Evolutionary conservation across 352 stramenopile species (phyloP), one percentile per base, ranked within the genome.

Genomic region (Phytophthora aleatoria): DNA sequence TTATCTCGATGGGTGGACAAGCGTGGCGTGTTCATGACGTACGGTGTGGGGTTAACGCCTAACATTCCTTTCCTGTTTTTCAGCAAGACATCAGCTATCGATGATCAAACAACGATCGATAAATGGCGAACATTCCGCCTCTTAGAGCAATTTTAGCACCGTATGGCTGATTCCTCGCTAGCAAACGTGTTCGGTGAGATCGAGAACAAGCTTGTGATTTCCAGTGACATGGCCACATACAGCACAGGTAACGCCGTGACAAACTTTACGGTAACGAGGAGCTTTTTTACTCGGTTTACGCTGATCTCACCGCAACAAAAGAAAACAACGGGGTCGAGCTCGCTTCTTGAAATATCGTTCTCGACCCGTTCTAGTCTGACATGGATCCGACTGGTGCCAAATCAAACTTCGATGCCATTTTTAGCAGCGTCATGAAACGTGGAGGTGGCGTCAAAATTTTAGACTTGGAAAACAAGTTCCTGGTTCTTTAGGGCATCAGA

Each of bases 391-490:
- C 48, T 16, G 62, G 67, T n/a, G 59, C 52, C 52, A 64, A 64
- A 28, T 72, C 74, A n/a, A 69, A 66, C n/a, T 82, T 87, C 50
- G 56, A 62, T 43, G 64, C 69, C 9, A 56, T 86, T 0, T 50
- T 85, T 13, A 60, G 67, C 1, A 53, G 20, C 20, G 20, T 20
- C 20, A 67, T 3, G 52, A 51, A 69, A 44, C 67, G 70, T 11
- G 64, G 71, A 12, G 77, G 71, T 15, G 67, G 75, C n/a, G 67
- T 85, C 49, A 73, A 81, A 35, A 66, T 73, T 15, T 67, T 90
- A 9, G 76, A 68, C 3, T 90, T 74, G 81, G 60, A 63, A n/a
- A 91, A 87, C 53, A 60, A 79, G 20, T 64, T 86, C 15, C 65
- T 86, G 26, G 60, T 61, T 11, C 50, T 64, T 5, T 66, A 82